Evolutionary conservation across 768 basidiomycete genomes (phyloP), one percentile per base, ranked within the genome.

Genomic region (Imleria badia): DNA sequence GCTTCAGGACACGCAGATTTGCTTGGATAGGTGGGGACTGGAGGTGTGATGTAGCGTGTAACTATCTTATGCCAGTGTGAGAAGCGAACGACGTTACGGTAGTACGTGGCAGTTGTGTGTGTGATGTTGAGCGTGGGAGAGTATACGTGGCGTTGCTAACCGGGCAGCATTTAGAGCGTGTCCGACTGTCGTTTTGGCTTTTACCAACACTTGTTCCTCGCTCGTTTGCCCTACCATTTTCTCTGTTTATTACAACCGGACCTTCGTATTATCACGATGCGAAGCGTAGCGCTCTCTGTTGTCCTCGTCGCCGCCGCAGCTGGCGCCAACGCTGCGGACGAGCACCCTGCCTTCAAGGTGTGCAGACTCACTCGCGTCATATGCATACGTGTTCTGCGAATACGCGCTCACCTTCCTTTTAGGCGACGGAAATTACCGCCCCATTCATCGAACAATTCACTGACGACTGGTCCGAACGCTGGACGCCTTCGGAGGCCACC

Each of bases 401-500:
- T 43, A 39, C 36, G 22, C 33, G 35, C 22, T 60, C 35, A 67
- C 48, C 17, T 1, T 34, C 2, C 30, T 17, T 54, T 31, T 59
- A 96, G 94, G 75, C 85, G 47, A 89, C 94, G 47, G 71, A 77
- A 51, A 77, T 97, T 75, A 86, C 86, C 66, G 94, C 89, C 7
- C 86, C 91, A 39, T 98, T 98, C 78, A 66, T 99, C 60, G 97
- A 99, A 73, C 97, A 99, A 73, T 99, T 98, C 81, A 90, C 87
- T 17, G 85, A 87, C 45, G 88, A 91, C 75, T 96, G 94, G 87
- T 67, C 86, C 13, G 80, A 88, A 59, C 89, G 95, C 52, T 99
- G 97, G 96, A 94, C 91, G 47, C 87, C 95, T 35, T 98, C 95
- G 6, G 88, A 94, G 70, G 97, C 97, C 9, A 98, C 94, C 62